Evolutionary conservation across 176 grass and related monocot genomes (phyloP), one percentile per base, ranked within the genome.

Genomic region (Aegilops tauschii): DNA sequence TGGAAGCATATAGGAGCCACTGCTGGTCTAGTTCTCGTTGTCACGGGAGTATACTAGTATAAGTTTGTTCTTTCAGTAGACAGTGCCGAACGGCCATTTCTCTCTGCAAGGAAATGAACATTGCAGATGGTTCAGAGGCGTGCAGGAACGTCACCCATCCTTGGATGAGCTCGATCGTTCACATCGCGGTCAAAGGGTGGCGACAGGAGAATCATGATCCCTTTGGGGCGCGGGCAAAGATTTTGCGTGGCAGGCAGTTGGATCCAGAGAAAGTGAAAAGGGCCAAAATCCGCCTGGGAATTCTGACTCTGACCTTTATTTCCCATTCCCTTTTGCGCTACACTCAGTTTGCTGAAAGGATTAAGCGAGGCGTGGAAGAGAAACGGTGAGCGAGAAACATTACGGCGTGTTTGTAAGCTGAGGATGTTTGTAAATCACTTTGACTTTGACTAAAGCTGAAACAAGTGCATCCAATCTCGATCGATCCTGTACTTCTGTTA

Each of bases 191-290:
- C 81, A 88, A 87, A 80, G 59, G 52, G 65, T 37, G 81, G 23
- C 65, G 80, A 83, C 29, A 11, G 16, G 27, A 58, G 80, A 37
- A 78, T 71, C 86, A 8, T 61, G 14, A 84, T 73, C 74, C 49
- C 65, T 29, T 79, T n/a, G 81, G 74, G 65, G 37, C 3, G 86
- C 65, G 80, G 80, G 86, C 80, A 78, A 80, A 45, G 16, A 73
- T 27, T 20, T 65, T 39, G 40, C 40, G 20, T 73, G 39, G 13
- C 49, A 5, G 42, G 13, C 49, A 5, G 42, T 66, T 74, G 30
- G 64, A 58, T 66, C 14, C 64, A 14, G 29, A 79, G 68, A 86
- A 36, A 80, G 58, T 4, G 7, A 34, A 82, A 80, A 44, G 27
- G 69, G 21, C 21, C 36, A 73, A 73, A 44, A 73, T 73, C 21